Conservation (phyloP, 2,329 filamentous ascomycete genomes). For the Ceratocystis cubensis region DNA sequence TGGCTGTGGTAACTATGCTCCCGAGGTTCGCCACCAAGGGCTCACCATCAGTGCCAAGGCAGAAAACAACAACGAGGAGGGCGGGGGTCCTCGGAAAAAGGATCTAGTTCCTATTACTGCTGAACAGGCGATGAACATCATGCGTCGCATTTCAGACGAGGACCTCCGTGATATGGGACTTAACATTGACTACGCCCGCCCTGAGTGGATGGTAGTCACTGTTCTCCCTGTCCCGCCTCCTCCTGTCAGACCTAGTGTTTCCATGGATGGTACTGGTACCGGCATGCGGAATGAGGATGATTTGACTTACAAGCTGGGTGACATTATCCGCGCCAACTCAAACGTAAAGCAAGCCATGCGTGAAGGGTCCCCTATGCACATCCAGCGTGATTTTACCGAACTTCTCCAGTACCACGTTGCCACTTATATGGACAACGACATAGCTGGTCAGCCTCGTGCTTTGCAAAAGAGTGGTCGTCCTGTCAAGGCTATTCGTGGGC, state of each 20-base stretch:
- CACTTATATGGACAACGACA: conserved; percentile 99
- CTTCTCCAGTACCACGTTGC: conserved; percentile 95
- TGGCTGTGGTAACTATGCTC: conserved; percentile 85
- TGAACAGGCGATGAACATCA: conserved; percentile 71
- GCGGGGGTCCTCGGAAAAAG: conserved; percentile 41
- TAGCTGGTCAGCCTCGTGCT: conserved; percentile 85
- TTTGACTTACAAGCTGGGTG: conserved; percentile 96
- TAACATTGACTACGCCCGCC: conserved; percentile 87
- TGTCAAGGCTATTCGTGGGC: conserved; percentile 90
- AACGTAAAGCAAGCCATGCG: conserved; percentile 85
- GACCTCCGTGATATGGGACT: conserved; percentile 80
- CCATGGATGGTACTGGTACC: conserved; percentile 84
- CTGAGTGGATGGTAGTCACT: conserved; percentile 96
- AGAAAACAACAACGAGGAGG: conserved; percentile 49
- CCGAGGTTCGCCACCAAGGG: conserved; percentile 74
- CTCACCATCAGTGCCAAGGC: conserved; percentile 57
- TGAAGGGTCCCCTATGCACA: conserved; percentile 83
- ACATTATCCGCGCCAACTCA: conserved; percentile 94
- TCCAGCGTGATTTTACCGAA: conserved; percentile 79
- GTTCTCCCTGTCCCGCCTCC: conserved; percentile 91
- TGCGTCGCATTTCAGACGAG: conserved; percentile 69
- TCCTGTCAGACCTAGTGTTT: conserved; percentile 90
- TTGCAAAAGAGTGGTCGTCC: conserved; percentile 94
- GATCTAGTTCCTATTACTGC: conserved; percentile 77
- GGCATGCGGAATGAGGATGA: conserved; percentile 96